phyloP scores from a whole-genome alignment of 176 grass and related monocot genomes.

The Pontederia paniculata region DNA sequence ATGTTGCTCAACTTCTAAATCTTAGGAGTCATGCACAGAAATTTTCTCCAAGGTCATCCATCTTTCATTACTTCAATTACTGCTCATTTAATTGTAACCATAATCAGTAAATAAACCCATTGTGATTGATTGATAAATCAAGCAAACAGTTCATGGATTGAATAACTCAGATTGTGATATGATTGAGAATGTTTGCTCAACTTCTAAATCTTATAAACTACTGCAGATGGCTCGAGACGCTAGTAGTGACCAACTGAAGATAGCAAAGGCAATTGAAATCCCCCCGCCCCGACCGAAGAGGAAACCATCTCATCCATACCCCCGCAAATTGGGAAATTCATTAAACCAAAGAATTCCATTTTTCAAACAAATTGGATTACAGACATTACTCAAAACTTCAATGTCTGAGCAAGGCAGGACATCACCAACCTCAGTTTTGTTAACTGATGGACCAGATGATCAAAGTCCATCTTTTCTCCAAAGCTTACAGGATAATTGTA shows the following conservation, averaged over 20 bases:
- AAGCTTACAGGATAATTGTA: neutral
- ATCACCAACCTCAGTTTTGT: neutral
- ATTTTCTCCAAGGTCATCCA: slow-evolving; percentile 87
- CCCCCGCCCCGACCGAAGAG: slow-evolving; percentile 83
- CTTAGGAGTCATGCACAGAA: slow-evolving; percentile 97
- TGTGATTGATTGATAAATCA: too few relatives aligned
- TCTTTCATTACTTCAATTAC: neutral
- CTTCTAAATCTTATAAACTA: neutral
- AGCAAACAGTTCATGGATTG: too few relatives aligned
- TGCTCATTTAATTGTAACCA: too few relatives aligned
- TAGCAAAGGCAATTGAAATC: slow-evolving; percentile 36
- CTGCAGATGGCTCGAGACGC: slow-evolving; percentile 38
- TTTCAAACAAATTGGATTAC: neutral
- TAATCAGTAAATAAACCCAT: too few relatives aligned
- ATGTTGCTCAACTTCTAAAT: too few relatives aligned
- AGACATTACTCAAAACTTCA: neutral
- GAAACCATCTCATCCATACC: slow-evolving; percentile 26
- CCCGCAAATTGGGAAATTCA: slow-evolving; percentile 3
- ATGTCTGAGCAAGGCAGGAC: neutral
- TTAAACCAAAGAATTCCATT: neutral
- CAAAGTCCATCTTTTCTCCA: neutral
- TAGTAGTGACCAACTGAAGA: neutral
- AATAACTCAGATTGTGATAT: neutral
- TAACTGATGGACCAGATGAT: neutral
- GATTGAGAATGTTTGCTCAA: neutral